Evolutionary conservation across 2,329 filamentous ascomycete species (phyloP).

Genomic region (Mariannaea elegans): DNA sequence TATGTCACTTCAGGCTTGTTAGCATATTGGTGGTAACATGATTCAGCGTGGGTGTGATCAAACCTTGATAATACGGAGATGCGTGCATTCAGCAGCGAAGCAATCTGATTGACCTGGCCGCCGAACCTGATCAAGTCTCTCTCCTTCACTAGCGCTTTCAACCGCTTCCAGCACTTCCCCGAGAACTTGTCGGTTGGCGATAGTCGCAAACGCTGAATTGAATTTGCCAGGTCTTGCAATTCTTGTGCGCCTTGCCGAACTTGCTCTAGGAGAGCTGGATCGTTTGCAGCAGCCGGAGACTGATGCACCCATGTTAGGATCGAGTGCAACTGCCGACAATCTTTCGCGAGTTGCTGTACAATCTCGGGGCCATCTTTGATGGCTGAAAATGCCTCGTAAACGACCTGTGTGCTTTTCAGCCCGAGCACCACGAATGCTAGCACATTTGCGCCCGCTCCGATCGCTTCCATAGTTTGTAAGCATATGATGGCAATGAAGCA

Average conservation of each 20-base stretch:
- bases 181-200: background rate
- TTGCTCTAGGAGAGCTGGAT: background rate
- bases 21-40: background rate
- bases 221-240: constrained; percentile 5
- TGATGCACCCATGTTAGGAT: constrained; percentile 17
- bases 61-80: constrained; percentile 10
- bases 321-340: constrained; percentile 7
- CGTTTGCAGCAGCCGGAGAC: background rate
- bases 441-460: constrained; percentile 25
- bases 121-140: constrained; percentile 6
- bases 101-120: background rate
- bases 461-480: constrained; percentile 29
- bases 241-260: constrained; percentile 8
- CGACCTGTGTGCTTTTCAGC: constrained; percentile 15
- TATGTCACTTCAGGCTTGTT: background rate
- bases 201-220: background rate
- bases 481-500: too few relatives aligned
- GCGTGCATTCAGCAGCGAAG: background rate
- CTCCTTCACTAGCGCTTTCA: constrained; percentile 12
- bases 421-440: constrained; percentile 22
- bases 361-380: constrained; percentile 24
- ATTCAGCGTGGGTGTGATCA: background rate
- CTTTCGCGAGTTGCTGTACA: constrained; percentile 5
- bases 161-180: constrained; percentile 14
- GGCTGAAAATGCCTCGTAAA: constrained; percentile 16